Percentiles rank a stretch among this genome's conserved stretches.
Conservation (phyloP, 768 basidiomycete species). For the Collybia mongolica region DNA sequence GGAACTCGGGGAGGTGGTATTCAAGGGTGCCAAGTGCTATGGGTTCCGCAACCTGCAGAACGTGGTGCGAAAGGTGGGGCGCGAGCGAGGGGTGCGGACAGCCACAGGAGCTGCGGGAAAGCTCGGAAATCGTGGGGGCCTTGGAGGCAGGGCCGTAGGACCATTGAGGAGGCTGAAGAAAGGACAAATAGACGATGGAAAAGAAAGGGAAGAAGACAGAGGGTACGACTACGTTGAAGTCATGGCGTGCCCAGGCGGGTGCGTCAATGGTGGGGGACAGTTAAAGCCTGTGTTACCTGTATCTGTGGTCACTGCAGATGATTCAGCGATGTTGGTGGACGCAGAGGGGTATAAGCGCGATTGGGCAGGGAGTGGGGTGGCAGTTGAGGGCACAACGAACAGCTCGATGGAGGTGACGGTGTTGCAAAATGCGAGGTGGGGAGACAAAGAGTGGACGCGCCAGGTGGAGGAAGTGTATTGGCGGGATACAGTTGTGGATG, state of each 20-base stretch:
- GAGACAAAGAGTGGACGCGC: constrained; percentile 78
- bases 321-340: constrained; percentile 29
- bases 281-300: constrained; percentile 36
- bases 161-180: constrained; percentile 24
- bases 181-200: constrained; percentile 30
- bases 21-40: constrained; percentile 94
- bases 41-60: constrained; percentile 98
- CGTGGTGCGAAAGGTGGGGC: constrained; percentile 90
- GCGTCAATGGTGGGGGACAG: constrained; percentile 97
- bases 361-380: constrained; percentile 57
- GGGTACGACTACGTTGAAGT: constrained; percentile 93
- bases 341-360: constrained; percentile 68
- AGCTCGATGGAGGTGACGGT: constrained; percentile 9
- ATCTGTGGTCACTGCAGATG: neutral
- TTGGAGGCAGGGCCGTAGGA: constrained; percentile 6
- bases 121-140: constrained; percentile 23
- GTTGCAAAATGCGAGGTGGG: constrained; percentile 65
- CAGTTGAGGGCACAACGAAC: constrained; percentile 16
- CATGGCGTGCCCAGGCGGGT: constrained; percentile 98
- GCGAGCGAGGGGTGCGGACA: constrained; percentile 73
- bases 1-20: constrained; percentile 60
- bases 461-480: constrained; percentile 85
- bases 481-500: constrained; percentile 30
- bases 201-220: constrained; percentile 35
- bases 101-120: constrained; percentile 68